These are phyloP conservation scores for Allomyces macrogynus DNA, from an alignment of 192 early-diverging fungal species.

Conservation along the genomic window DNA sequence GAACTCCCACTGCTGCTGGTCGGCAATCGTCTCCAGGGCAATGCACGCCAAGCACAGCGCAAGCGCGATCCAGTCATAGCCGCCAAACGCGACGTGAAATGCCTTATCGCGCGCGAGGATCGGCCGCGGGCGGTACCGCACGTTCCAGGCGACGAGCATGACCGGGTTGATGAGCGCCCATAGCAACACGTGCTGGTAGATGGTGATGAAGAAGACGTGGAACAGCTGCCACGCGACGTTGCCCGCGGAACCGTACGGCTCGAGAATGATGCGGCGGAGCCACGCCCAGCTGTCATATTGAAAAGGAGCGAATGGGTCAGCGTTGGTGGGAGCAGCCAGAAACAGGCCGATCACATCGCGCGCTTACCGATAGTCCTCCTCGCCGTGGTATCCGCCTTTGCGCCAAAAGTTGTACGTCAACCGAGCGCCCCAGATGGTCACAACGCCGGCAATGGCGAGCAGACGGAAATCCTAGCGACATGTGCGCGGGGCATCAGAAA, in stretches of 20 bases:
- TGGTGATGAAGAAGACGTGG: constrained; percentile 52
- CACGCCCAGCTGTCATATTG: background rate
- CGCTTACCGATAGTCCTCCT: constrained; percentile 60
- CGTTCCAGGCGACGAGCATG: background rate
- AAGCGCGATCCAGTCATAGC: constrained; percentile 20
- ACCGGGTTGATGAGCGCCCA: constrained; percentile 30
- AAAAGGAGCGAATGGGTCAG: too few relatives aligned
- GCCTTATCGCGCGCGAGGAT: background rate
- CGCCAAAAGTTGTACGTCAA: constrained; percentile 59
- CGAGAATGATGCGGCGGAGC: constrained; percentile 13
- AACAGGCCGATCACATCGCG: background rate
- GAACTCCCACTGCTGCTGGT: constrained; percentile 65
- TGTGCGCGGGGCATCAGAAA: too few relatives aligned
- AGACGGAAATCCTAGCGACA: background rate
- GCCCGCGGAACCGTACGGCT: constrained; percentile 8
- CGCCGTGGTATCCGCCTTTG: constrained; percentile 50
- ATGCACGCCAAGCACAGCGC: constrained; percentile 24
- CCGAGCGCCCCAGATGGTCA: constrained; percentile 46
- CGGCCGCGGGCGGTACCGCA: background rate
- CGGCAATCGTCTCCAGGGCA: constrained; percentile 43
- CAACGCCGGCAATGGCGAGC: constrained; percentile 8
- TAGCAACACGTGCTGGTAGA: constrained; percentile 52
- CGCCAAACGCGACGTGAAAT: constrained; percentile 5
- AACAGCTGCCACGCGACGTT: constrained; percentile 34
- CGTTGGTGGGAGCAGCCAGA: background rate